phyloP scores from a whole-genome alignment of 2,329 filamentous ascomycete species.

The Phialophora expanda region DNA sequence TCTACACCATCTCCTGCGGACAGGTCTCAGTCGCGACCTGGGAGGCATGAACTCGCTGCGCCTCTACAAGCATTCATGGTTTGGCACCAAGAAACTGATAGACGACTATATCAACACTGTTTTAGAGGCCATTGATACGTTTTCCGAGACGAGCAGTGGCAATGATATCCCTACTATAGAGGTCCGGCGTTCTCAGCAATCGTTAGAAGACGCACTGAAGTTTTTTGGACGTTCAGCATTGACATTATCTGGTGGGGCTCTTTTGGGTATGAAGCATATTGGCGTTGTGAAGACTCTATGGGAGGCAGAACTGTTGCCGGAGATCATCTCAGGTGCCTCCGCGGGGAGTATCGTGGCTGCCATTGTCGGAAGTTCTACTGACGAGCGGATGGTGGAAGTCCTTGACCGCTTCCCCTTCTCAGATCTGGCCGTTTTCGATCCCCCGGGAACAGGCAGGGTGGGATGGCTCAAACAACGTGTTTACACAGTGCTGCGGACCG shows the following conservation, averaged over 20 bases:
- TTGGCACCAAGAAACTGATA: constrained; percentile 85
- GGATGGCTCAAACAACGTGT: constrained; percentile 55
- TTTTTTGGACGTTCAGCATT: constrained; percentile 74
- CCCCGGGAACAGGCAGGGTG: constrained; percentile 55
- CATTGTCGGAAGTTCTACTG: constrained; percentile 76
- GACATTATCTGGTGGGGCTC: constrained; percentile 81
- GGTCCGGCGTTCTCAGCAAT: constrained; percentile 30
- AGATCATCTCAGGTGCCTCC: constrained; percentile 86
- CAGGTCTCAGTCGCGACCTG: constrained; percentile 76
- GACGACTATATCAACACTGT: constrained; percentile 85
- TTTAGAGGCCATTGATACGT: constrained; percentile 71
- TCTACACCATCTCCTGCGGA: constrained; percentile 83
- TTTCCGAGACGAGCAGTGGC: constrained; percentile 66
- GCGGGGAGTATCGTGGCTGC: constrained; percentile 85
- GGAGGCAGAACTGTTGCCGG: constrained; percentile 74
- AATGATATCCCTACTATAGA: constrained; percentile 28
- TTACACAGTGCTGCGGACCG: constrained; percentile 68
- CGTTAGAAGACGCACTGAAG: constrained; percentile 35
- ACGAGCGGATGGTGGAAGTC: constrained; percentile 75
- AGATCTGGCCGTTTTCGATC: constrained; percentile 81
- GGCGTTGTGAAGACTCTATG: constrained; percentile 83
- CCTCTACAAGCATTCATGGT: constrained; percentile 81
- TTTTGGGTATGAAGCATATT: constrained; percentile 90
- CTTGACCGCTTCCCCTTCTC: constrained; percentile 75
- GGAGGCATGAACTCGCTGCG: constrained; percentile 84